Conservation (phyloP, 306 rosid species). For the Vigna trinervia region DNA sequence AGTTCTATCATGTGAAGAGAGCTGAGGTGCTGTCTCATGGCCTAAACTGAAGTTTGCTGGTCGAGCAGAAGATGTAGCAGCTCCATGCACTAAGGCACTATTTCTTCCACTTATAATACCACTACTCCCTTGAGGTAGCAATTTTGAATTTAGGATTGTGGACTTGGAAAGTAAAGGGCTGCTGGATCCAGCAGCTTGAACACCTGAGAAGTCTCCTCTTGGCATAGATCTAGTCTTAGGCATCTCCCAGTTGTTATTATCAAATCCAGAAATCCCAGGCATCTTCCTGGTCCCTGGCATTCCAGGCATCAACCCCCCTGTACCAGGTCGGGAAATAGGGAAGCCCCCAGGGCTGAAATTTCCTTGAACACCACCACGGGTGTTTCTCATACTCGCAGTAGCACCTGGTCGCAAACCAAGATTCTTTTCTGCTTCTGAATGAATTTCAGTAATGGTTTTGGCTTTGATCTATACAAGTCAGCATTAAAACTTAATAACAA, state of each 20-base stretch:
- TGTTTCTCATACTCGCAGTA: slow-evolving; percentile 70
- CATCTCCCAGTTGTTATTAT: slow-evolving; percentile 79
- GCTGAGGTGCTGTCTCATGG: slow-evolving; percentile 52
- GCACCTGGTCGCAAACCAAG: slow-evolving; percentile 94
- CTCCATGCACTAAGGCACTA: slow-evolving; percentile 76
- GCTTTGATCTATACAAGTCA: slow-evolving; percentile 66
- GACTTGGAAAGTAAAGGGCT: slow-evolving; percentile 57
- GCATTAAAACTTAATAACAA: slow-evolving; percentile 13
- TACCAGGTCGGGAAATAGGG: slow-evolving; percentile 68
- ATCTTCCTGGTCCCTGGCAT: slow-evolving; percentile 84
- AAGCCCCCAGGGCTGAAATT: slow-evolving; percentile 63
- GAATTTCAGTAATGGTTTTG: slow-evolving; percentile 86
- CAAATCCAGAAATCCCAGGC: slow-evolving; percentile 83
- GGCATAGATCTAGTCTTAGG: slow-evolving; percentile 63
- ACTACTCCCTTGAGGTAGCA: slow-evolving; percentile 79
- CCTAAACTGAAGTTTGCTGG: slow-evolving; percentile 49
- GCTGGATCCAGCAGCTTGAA: slow-evolving; percentile 59
- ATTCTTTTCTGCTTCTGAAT: slow-evolving; percentile 82
- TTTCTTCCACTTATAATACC: slow-evolving; percentile 64
- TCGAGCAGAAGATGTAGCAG: slow-evolving; percentile 55
- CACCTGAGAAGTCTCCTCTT: slow-evolving; percentile 59
- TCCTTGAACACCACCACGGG: slow-evolving; percentile 67
- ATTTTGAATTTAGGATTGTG: slow-evolving; percentile 56
- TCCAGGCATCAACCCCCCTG: slow-evolving; percentile 94
- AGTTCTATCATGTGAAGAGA: slow-evolving; percentile 55